phyloP scores from a whole-genome alignment of 164 flowering plant genomes.

The Dillenia suffruticosa region DNA sequence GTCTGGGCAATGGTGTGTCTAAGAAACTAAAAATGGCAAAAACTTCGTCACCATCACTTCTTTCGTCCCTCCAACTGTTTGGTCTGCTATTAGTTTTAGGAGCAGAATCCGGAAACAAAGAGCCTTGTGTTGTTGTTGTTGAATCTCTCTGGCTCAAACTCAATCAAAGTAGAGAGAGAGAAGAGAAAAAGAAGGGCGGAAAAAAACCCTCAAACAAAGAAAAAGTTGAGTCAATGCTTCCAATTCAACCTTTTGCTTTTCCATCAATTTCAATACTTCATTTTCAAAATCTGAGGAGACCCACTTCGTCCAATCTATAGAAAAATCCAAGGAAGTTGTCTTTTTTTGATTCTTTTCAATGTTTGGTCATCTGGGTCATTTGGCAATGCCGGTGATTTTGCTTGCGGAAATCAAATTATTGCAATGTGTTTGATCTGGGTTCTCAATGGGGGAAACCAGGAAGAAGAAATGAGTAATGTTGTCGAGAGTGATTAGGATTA shows the following conservation, averaged over 20 bases:
- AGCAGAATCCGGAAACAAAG: conserved; percentile 32
- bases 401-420: too few species aligned
- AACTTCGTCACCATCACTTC: conserved; percentile 9
- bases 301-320: conserved; percentile 6
- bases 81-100: conserved; percentile 43
- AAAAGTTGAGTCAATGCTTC: too few species aligned
- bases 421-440: conserved; percentile 3
- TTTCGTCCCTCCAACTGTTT: conserved; percentile 42
- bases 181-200: neutral
- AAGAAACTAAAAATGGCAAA: conserved; percentile 26
- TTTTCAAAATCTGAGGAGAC: neutral
- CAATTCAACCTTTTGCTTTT: conserved; percentile 2
- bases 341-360: conserved; percentile 11
- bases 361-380: conserved; percentile 7
- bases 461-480: conserved; percentile 4
- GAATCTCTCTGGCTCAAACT: conserved; percentile 1
- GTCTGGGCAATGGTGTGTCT: neutral
- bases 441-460: neutral
- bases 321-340: conserved; percentile 8
- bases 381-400: too few species aligned
- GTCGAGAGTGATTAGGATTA: conserved; percentile 1
- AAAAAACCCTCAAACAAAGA: neutral
- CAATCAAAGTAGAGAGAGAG: conserved; percentile 7
- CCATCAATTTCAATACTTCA: neutral
- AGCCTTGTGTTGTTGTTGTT: conserved; percentile 5